Percentiles rank a stretch among this genome's conserved stretches.
Evolutionary conservation across 176 grass and related monocot genomes (phyloP).

Genomic region (Alloteropsis semialata): DNA sequence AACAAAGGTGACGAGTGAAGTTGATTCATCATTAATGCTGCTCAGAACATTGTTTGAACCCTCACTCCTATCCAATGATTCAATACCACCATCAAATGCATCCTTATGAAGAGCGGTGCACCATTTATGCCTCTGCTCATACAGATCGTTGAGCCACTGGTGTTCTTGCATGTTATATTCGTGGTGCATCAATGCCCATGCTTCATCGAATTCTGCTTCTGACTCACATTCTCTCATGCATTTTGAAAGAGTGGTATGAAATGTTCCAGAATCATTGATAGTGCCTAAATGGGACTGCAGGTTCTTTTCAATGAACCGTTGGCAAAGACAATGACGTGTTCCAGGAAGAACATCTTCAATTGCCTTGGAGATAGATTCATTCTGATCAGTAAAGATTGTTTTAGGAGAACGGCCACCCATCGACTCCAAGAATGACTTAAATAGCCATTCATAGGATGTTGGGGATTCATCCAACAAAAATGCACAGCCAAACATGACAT

Average conservation of each 20-base stretch:
- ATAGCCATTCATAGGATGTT: conserved; percentile 68
- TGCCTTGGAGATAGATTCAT: conserved; percentile 55
- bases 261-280: conserved; percentile 51
- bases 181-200: conserved; percentile 62
- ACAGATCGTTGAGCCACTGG: conserved; percentile 58
- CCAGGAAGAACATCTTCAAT: conserved; percentile 56
- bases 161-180: conserved; percentile 63
- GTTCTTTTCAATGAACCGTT: conserved; percentile 64
- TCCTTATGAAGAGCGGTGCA: conserved; percentile 59
- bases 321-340: conserved; percentile 54
- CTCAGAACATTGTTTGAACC: conserved; percentile 44
- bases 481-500: conserved; percentile 74
- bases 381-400: conserved; percentile 77
- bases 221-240: conserved; percentile 75
- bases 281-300: conserved; percentile 52
- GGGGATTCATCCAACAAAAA: conserved; percentile 63
- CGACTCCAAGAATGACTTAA: conserved; percentile 72
- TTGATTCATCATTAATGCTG: conserved; percentile 54
- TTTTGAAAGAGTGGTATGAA: conserved; percentile 55
- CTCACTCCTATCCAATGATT: conserved; percentile 44
- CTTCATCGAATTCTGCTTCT: conserved; percentile 61
- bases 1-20: conserved; percentile 42
- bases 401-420: conserved; percentile 65
- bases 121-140: conserved; percentile 76
- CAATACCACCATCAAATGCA: conserved; percentile 68